These are phyloP conservation scores for Chrysanthemum seticuspe DNA, from an alignment of 129 eudicot genomes.

Conservation along the genomic window DNA sequence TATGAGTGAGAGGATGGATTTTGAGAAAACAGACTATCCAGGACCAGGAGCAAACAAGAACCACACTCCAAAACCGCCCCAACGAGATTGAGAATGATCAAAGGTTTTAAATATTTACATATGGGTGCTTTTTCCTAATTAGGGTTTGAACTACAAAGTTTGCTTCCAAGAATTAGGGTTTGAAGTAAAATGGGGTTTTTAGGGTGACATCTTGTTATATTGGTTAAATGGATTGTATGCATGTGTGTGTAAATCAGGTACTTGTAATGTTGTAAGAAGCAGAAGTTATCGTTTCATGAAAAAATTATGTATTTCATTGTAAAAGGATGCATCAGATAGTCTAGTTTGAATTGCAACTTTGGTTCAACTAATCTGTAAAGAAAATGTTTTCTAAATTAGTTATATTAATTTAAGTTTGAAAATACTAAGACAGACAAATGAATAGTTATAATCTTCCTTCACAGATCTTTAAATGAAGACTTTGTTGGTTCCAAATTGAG, in stretches of 20 bases:
- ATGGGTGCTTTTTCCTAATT: slow-evolving; percentile 26
- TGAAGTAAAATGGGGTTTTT: slow-evolving; percentile 22
- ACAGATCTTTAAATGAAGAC: neutral
- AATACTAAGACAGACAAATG: too few relatives aligned
- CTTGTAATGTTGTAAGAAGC: slow-evolving; percentile 19
- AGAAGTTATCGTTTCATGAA: slow-evolving; percentile 25
- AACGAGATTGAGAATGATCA: slow-evolving; percentile 23
- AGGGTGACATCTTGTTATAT: slow-evolving; percentile 19
- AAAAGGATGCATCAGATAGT: neutral
- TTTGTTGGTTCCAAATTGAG: too few relatives aligned
- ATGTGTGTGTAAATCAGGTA: slow-evolving; percentile 24
- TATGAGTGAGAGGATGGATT: slow-evolving; percentile 46
- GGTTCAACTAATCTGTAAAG: neutral
- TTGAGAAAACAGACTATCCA: slow-evolving; percentile 57
- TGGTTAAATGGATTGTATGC: slow-evolving; percentile 28
- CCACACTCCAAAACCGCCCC: slow-evolving; percentile 56
- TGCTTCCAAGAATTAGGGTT: slow-evolving; percentile 26
- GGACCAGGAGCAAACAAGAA: slow-evolving; percentile 53
- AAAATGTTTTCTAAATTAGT: slow-evolving; percentile 9
- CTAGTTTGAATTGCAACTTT: slow-evolving; percentile 12
- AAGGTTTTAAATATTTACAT: slow-evolving; percentile 7
- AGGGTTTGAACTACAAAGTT: slow-evolving; percentile 22
- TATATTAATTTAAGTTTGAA: neutral
- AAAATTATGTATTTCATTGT: slow-evolving; percentile 18
- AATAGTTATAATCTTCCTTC: too few relatives aligned